Base-by-base conservation (phyloP, 768 basidiomycete species). In the Guyanaporus albipodus region DNA sequence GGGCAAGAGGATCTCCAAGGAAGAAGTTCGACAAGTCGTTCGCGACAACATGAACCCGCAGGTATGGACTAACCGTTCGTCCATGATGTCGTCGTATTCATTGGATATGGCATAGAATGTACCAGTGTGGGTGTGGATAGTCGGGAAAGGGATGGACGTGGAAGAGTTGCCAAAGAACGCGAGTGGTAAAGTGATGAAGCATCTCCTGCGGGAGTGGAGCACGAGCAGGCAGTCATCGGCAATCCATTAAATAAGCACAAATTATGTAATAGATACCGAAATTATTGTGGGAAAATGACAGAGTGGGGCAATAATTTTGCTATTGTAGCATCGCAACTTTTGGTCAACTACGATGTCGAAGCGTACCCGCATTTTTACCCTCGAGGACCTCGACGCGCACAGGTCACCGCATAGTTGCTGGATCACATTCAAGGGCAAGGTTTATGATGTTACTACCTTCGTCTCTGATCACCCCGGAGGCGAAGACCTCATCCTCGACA, bases 391-490 rank as follows among this genome's bases (percentile, higher is more conserved):
- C 38, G 76, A 72, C 3, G 59, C 61, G 24, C 91, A 94, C 73
- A 74, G 69, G 38, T 71, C 75, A 5, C 42, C 73, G 1, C 55
- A 68, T 2, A 88, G 81, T 55, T 92, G 90, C 64, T 97, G 91
- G 90, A 72, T 98, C 40, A 75, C 86, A 2, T 82, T 81, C 63
- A 73, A 73, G 48, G 85, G 85, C 59, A 87, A 83, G 60, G 90
- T 99, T 19, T 98, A 94, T 74, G 84, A 99, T 62, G 82, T 98
- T 42, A 85, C 94, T 4, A 55, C 58, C 4, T 97, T 98, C 69
- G 68, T 94, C 2, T 59, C 76, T 42, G 93, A 95, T 72, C 93
- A 96, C 63, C 92, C 94, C 10, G 95, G 95, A 53, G 93, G 94
- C 4, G 95, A 98, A 66, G 94, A 97, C 63, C 69, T 92, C 52